Evolutionary conservation across 305 asterid species (phyloP).

Genomic region (Ilex paraguariensis): DNA sequence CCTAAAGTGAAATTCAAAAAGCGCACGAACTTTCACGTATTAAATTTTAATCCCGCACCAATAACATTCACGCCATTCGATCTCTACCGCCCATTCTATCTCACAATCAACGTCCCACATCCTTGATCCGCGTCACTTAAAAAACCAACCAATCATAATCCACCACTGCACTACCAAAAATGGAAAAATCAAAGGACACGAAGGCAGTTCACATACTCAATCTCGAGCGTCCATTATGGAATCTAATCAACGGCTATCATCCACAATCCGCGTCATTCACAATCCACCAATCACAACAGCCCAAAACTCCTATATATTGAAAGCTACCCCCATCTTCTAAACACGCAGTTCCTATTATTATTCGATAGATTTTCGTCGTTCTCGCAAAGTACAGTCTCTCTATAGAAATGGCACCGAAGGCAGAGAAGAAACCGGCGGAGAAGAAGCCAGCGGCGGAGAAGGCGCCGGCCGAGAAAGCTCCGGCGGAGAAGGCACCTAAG

Average conservation of each 20-base stretch:
- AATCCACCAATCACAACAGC: constrained; percentile 1
- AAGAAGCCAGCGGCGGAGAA: constrained; percentile 52
- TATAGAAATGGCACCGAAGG: constrained; percentile 47
- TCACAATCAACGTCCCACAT: constrained; percentile 15
- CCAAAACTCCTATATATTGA: background rate
- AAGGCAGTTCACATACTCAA: no score
- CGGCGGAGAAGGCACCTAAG: constrained; percentile 53
- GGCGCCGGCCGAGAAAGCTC: constrained; percentile 34
- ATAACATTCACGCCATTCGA: background rate
- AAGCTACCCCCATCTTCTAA: background rate
- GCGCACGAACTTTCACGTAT: no score
- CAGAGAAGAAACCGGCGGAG: constrained; percentile 5
- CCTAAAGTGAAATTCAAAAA: no score
- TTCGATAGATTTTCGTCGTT: background rate
- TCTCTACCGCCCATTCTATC: constrained; percentile 17
- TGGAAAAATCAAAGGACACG: no score
- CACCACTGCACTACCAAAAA: background rate
- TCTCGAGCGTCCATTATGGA: background rate
- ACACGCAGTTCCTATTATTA: background rate
- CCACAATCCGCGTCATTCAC: background rate
- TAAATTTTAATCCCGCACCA: no score
- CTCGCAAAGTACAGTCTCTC: background rate
- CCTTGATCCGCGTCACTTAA: constrained; percentile 22
- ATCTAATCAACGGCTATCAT: background rate
- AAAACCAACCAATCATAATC: constrained; percentile 24